These are phyloP conservation scores for Capsella bursapastoris DNA, from an alignment of 345 rosid species.

Conservation along the genomic window DNA sequence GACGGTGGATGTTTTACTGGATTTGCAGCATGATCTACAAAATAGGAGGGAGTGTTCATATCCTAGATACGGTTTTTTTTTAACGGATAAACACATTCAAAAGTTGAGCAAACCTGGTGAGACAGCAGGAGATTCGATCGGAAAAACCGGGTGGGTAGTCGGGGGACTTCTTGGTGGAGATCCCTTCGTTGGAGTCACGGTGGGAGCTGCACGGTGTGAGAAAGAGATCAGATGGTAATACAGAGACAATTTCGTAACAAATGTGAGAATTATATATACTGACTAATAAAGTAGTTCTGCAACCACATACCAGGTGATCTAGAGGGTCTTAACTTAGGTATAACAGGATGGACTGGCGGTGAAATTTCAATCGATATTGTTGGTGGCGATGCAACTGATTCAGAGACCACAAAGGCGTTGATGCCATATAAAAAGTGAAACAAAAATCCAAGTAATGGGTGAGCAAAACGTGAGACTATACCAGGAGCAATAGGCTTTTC, in stretches of 20 bases:
- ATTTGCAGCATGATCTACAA: conserved; percentile 52
- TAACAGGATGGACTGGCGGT: conserved; percentile 48
- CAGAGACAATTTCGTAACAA: conserved; percentile 16
- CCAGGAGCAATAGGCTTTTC: conserved; percentile 42
- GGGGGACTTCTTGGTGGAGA: conserved; percentile 31
- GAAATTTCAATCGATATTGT: conserved; percentile 30
- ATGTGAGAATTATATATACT: not conserved
- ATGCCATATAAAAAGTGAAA: not conserved
- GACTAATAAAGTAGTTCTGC: not conserved
- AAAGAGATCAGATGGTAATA: conserved; percentile 22
- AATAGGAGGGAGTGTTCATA: conserved; percentile 25
- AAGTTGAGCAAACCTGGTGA: conserved; percentile 43
- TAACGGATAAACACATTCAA: conserved; percentile 21
- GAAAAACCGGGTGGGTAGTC: conserved; percentile 32
- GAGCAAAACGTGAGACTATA: conserved; percentile 24
- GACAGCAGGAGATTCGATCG: conserved; percentile 34
- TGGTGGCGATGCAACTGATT: conserved; percentile 51
- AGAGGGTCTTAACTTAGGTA: conserved; percentile 55
- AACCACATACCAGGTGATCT: conserved; percentile 52
- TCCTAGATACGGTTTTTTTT: conserved; percentile 10
- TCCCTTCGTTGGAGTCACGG: conserved; percentile 31
- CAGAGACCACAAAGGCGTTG: conserved; percentile 29
- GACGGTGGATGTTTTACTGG: conserved; percentile 56
- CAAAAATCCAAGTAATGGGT: not conserved
- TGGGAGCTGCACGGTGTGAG: conserved; percentile 28